These are phyloP conservation scores for Rhodofomes roseus DNA, from an alignment of 1,284 basidiomycete species.

Conservation along the genomic window DNA sequence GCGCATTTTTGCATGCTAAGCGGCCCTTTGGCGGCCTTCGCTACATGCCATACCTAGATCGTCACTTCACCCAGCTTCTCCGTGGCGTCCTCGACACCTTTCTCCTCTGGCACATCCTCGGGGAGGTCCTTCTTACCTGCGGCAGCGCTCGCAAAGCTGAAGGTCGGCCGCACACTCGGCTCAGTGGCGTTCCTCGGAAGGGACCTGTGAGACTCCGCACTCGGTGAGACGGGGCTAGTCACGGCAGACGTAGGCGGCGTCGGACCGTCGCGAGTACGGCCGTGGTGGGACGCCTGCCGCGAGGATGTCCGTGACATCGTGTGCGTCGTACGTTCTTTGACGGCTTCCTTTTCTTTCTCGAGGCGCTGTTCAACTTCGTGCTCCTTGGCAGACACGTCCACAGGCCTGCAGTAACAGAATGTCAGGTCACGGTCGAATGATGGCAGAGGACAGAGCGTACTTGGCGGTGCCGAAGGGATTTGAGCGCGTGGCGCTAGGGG, in stretches of 20 bases:
- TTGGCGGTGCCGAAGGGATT: slow-evolving; percentile 89
- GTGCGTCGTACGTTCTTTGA: slow-evolving; percentile 47
- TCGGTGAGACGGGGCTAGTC: slow-evolving; percentile 29
- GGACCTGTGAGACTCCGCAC: slow-evolving; percentile 28
- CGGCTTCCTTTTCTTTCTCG: slow-evolving; percentile 58
- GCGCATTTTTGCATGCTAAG: slow-evolving; percentile 1
- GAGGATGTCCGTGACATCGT: slow-evolving; percentile 72
- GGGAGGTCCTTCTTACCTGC: slow-evolving; percentile 21
- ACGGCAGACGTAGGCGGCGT: slow-evolving; percentile 35
- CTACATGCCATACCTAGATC: slow-evolving; percentile 15
- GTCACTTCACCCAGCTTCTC: slow-evolving; percentile 41
- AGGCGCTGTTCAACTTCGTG: slow-evolving; percentile 68
- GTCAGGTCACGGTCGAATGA: background rate
- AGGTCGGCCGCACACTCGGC: slow-evolving; percentile 48
- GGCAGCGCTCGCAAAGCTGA: slow-evolving; percentile 69
- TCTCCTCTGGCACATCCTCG: slow-evolving; percentile 13
- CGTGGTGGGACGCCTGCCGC: slow-evolving; percentile 56
- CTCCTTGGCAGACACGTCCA: slow-evolving; percentile 80
- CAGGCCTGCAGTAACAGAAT: slow-evolving; percentile 52
- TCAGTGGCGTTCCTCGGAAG: slow-evolving; percentile 18
- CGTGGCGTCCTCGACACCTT: slow-evolving; percentile 31
- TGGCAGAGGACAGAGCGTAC: slow-evolving; percentile 35
- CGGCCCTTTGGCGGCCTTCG: background rate
- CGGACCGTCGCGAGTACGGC: slow-evolving; percentile 16
- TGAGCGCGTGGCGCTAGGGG: slow-evolving; percentile 41